Conservation (phyloP, 352 stramenopile species). For the Pythium phragmiticola region DNA sequence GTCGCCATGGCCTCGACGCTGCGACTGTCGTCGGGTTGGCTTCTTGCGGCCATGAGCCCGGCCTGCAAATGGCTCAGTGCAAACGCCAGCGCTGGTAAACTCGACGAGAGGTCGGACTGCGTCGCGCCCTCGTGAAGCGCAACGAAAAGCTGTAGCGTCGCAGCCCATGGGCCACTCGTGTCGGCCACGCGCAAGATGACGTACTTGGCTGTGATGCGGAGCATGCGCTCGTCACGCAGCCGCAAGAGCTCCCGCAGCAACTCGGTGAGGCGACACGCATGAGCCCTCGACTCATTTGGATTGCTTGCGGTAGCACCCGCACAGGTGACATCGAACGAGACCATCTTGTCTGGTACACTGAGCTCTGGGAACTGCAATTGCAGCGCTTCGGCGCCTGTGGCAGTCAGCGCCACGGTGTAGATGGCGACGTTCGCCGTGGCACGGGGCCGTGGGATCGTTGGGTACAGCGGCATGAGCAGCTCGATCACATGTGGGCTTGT, state of each 20-base stretch:
- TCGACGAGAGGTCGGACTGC: slow-evolving; percentile 15
- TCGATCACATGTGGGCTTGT: slow-evolving; percentile 7
- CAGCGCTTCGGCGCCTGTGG: background rate
- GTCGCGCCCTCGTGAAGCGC: slow-evolving; percentile 37
- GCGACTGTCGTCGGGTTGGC: background rate
- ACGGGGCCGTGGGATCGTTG: background rate
- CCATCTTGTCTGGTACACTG: slow-evolving; percentile 6
- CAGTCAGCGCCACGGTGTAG: background rate
- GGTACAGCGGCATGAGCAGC: slow-evolving; percentile 7
- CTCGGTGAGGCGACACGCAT: background rate
- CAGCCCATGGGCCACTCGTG: background rate
- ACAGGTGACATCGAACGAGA: slow-evolving; percentile 5
- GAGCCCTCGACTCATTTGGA: background rate
- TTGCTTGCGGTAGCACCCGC: background rate
- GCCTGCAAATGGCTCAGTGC: slow-evolving; percentile 61
- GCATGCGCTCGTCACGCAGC: slow-evolving; percentile 1
- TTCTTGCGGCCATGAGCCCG: slow-evolving; percentile 33
- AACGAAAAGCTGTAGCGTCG: slow-evolving; percentile 3
- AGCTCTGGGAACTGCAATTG: slow-evolving; percentile 18
- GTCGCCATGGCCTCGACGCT: slow-evolving; percentile 26
- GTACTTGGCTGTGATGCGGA: background rate
- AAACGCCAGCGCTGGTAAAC: slow-evolving; percentile 54
- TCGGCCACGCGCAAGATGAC: background rate
- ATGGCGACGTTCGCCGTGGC: background rate
- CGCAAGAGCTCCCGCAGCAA: background rate